phyloP scores from a whole-genome alignment of 148 eudicot species.

The Polygonum aviculare region DNA sequence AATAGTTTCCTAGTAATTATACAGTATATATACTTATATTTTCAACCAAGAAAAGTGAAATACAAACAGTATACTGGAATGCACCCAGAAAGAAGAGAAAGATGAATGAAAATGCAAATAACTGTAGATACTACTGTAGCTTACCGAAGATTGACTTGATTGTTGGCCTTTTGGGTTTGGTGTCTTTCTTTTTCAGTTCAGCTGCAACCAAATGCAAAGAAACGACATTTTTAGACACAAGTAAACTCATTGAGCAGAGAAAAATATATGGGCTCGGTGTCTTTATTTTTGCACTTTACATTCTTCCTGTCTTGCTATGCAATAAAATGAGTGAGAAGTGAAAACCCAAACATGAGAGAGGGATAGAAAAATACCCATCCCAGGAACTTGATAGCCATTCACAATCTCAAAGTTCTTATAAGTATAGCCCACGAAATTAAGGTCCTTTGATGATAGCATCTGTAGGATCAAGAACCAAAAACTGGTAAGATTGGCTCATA shows the following conservation, averaged over 20 bases:
- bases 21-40: background rate
- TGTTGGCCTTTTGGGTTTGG: conserved; percentile 77
- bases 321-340: background rate
- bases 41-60: background rate
- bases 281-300: too few relatives aligned
- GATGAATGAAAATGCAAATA: background rate
- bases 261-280: background rate
- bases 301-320: too few relatives aligned
- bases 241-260: background rate
- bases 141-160: conserved; percentile 92
- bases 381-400: conserved; percentile 93
- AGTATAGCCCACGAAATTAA: conserved; percentile 92
- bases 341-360: conserved; percentile 8
- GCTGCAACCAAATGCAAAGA: conserved; percentile 41
- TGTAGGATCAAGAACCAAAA: conserved; percentile 24
- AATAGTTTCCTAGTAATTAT: background rate
- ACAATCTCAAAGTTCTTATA: conserved; percentile 95
- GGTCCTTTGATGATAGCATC: conserved; percentile 94
- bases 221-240: background rate
- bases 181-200: conserved; percentile 87
- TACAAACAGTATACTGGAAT: background rate
- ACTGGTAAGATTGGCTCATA: background rate
- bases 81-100: background rate
- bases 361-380: conserved; percentile 60
- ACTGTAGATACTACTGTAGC: conserved; percentile 6